phyloP scores from a whole-genome alignment of 2,329 filamentous ascomycete genomes.

The Ceratocystis destructans region DNA sequence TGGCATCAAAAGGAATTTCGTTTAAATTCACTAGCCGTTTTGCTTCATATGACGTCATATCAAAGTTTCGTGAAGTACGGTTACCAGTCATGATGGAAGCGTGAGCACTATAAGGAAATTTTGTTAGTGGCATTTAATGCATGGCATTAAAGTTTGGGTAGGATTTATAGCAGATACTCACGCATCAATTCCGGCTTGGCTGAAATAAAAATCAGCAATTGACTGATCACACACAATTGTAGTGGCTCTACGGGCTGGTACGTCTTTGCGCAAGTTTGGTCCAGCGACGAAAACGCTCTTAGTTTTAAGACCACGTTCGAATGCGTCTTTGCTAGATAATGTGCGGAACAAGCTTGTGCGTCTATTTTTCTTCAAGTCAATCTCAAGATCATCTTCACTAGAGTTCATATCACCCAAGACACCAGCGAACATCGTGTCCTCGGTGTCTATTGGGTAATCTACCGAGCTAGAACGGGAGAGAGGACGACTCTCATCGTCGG shows the following conservation, averaged over 20 bases:
- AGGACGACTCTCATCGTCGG: conserved; percentile 1
- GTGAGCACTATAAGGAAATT: conserved; percentile 7
- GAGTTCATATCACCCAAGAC: conserved; percentile 14
- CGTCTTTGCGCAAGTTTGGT: neutral
- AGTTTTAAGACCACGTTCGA: conserved; percentile 1
- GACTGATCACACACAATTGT: conserved; percentile 8
- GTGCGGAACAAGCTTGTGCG: conserved; percentile 16
- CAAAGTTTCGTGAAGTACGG: conserved; percentile 32
- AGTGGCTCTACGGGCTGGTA: conserved; percentile 8
- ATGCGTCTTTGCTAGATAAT: conserved; percentile 12
- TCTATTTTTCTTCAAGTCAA: conserved; percentile 12
- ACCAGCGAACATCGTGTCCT: conserved; percentile 17
- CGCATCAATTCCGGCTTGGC: conserved; percentile 16
- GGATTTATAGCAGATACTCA: conserved; percentile 6
- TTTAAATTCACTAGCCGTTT: conserved; percentile 31
- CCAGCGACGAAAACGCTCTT: conserved; percentile 15
- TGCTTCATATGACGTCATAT: conserved; percentile 34
- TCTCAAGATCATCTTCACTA: conserved; percentile 6
- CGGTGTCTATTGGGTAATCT: neutral
- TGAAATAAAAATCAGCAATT: conserved; percentile 16
- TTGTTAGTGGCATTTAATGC: neutral
- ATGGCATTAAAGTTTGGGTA: neutral
- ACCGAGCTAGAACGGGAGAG: conserved; percentile 7
- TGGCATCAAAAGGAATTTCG: conserved; percentile 24
- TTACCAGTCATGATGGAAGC: conserved; percentile 21